A percentile compares a stretch with the other conserved stretches of the same genome.
Evolutionary conservation across 345 rosid genomes (phyloP).

Genomic region (Salix caprea): DNA sequence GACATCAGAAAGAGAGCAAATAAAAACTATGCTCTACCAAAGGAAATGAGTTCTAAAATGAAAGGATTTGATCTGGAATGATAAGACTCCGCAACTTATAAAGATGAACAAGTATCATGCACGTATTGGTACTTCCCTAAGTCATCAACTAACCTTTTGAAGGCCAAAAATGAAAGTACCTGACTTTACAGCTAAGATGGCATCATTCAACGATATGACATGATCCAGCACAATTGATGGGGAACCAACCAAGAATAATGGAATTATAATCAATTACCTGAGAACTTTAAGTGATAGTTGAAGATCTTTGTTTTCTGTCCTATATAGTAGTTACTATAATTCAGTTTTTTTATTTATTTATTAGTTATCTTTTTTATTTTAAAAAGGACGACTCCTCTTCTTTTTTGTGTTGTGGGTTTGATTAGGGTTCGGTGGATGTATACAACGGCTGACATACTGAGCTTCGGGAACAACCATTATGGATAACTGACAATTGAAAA

Average conservation of each 20-base stretch:
- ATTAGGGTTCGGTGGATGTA: neutral
- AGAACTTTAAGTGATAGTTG: neutral
- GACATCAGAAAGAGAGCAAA: neutral
- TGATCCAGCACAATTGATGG: neutral
- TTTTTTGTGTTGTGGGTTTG: neutral
- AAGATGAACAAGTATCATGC: neutral
- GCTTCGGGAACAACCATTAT: neutral
- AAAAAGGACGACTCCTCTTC: neutral
- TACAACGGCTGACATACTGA: neutral
- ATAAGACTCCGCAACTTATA: neutral
- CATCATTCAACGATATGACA: neutral
- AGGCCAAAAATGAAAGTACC: neutral
- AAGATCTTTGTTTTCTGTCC: neutral
- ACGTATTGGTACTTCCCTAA: neutral
- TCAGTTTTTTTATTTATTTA: neutral
- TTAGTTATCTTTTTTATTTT: neutral
- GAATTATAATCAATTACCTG: neutral
- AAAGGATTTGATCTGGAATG: neutral
- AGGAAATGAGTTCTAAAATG: neutral
- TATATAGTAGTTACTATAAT: neutral
- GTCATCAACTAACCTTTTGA: neutral
- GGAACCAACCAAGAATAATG: neutral
- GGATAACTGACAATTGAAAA: neutral
- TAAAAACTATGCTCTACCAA: neutral
- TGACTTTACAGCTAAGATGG: neutral